These are phyloP conservation scores for Cercospora sp. DNA, from an alignment of 2,329 filamentous ascomycete species.

Conservation along the genomic window DNA sequence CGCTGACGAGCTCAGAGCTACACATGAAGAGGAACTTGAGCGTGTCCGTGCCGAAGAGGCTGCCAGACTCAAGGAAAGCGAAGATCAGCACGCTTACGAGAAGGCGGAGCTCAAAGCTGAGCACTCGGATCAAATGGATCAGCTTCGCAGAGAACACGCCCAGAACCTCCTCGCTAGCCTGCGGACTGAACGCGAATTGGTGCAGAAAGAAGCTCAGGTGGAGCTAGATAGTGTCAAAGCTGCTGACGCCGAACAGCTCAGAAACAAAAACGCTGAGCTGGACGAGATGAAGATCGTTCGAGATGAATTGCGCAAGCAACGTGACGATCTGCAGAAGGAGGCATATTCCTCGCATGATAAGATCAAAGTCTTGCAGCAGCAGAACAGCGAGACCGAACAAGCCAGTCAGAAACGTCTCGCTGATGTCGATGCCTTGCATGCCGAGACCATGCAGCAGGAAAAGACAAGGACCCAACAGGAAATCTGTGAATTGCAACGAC, in stretches of 20 bases:
- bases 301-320: not conserved
- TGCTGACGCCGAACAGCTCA: not conserved
- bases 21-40: conserved; percentile 4
- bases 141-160: not conserved
- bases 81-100: conserved; percentile 6
- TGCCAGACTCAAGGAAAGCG: conserved; percentile 1
- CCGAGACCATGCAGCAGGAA: not conserved
- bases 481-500: conserved; percentile 1
- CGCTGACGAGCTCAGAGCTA: not conserved
- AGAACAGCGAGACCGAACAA: not conserved
- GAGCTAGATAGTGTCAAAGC: not conserved
- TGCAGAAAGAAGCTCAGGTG: conserved; percentile 8
- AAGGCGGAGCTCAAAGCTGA: not conserved
- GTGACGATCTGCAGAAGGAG: not conserved
- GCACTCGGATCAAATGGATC: not conserved
- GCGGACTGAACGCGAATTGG: not conserved
- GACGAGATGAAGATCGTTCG: conserved; percentile 11
- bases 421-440: not conserved
- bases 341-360: not conserved
- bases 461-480: not conserved
- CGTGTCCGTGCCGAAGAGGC: not conserved
- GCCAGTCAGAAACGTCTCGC: not conserved
- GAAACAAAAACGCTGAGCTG: conserved; percentile 6
- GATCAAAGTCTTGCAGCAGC: not conserved
- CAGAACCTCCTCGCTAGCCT: not conserved